phyloP scores from a whole-genome alignment of 805 yeast genomes.

The Saturnispora galanensis region DNA sequence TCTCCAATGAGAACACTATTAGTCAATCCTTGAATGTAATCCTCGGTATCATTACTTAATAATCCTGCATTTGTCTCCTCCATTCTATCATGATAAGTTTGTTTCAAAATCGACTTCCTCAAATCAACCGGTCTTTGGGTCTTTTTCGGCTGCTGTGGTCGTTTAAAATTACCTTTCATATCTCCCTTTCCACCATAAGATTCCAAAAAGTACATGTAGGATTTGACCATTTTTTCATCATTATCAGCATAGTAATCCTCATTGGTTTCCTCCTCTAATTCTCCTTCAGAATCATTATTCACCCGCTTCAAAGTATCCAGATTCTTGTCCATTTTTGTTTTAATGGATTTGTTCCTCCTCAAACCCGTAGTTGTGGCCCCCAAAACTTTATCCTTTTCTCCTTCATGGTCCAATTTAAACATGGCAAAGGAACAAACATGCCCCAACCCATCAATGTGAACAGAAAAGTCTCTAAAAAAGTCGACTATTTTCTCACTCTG shows the following conservation, averaged over 20 bases:
- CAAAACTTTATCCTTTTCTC: constrained; percentile 23
- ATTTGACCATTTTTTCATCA: constrained; percentile 86
- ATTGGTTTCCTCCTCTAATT: constrained; percentile 24
- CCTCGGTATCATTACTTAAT: constrained; percentile 16
- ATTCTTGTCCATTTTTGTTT: constrained; percentile 18
- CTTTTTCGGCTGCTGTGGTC: background rate
- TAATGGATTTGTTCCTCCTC: constrained; percentile 5
- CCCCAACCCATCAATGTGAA: constrained; percentile 91
- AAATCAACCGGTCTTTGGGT: background rate
- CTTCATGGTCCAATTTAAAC: constrained; percentile 65
- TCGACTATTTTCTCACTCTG: constrained; percentile 72
- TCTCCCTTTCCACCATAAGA: constrained; percentile 50
- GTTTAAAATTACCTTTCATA: background rate
- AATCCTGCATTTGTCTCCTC: constrained; percentile 26
- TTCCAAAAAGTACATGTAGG: constrained; percentile 79
- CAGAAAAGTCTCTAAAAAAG: constrained; percentile 80
- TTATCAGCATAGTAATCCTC: constrained; percentile 38
- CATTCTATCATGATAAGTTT: constrained; percentile 8
- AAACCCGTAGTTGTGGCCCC: background rate
- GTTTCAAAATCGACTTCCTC: background rate
- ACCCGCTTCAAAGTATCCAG: constrained; percentile 13
- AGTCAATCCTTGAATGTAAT: constrained; percentile 19
- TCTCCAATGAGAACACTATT: constrained; percentile 33
- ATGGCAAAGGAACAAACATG: constrained; percentile 91
- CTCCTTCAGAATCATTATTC: constrained; percentile 1